Base-by-base conservation (phyloP, 2,329 filamentous ascomycete species). In the Pseudocercospora fuligena region DNA sequence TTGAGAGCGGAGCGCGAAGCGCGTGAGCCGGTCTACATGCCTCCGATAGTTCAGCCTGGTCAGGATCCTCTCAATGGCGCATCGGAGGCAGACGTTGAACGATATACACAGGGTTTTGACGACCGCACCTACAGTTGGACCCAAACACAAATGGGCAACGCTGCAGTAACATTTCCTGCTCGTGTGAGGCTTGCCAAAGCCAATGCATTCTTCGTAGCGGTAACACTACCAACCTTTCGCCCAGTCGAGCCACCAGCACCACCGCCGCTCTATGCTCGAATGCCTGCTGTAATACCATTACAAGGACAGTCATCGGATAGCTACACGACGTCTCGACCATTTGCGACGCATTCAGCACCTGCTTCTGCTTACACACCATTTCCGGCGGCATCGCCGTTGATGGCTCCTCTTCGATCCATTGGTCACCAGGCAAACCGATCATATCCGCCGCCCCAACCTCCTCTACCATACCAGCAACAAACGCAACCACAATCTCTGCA, bases 11-110 rank as follows among this genome's bases (percentile, higher is more conserved):
- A 86, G 68, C 74, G 81, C 58, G 81, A 83, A 47, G 75, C 78
- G 31, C 78, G 81, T 43, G 83, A 85, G 63, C 83, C 84, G 14
- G 74, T 82, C 29, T 84, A 83, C 68, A 80, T 85, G 74, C 80
- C 84, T 25, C 82, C 83, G 5, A 85, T 85, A 25, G 67, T 76
- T n/a, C 80, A 79, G 16, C 77, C 78, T 11, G 73, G 80, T 4
- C 78, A 82, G 46, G 81, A 83, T 69, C 79, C 80, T 11, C 73
- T 84, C 56, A 76, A 79, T 16, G 74, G 75, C 25, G 74, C 83
- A 8, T 70, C 73, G 2, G 80, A 83, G 49, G 74, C 74, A 4
- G 81, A 84, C 61, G 76, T 82, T 14, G 82, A 83, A 21, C 76
- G 77, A 47, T 77, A 82, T 51, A 82, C 80, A 36, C 79, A 80